Evolutionary conservation across 2,329 filamentous ascomycete genomes (phyloP).

Genomic region (Fusarium sp.): DNA sequence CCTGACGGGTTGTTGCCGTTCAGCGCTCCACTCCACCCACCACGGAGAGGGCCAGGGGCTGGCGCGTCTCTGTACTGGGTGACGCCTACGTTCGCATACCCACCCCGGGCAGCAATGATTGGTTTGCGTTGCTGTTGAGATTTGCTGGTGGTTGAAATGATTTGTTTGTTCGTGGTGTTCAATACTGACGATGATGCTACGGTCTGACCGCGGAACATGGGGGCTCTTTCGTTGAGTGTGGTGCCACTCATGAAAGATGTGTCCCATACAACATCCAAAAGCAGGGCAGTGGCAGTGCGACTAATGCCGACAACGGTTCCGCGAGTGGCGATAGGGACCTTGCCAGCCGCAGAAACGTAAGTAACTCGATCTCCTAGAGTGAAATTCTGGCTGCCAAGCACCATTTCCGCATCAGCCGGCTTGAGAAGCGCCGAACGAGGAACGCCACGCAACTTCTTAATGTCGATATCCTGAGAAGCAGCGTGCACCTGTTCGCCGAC

Average conservation of each 20-base stretch:
- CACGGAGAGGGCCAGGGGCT: constrained; percentile 66
- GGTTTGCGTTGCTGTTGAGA: constrained; percentile 66
- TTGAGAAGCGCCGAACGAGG: constrained; percentile 90
- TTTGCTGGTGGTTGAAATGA: constrained; percentile 73
- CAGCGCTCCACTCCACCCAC: constrained; percentile 69
- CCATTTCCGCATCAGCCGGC: constrained; percentile 94
- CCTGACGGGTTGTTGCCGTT: constrained; percentile 60
- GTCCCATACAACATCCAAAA: constrained; percentile 95
- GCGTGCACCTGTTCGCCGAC: constrained; percentile 75
- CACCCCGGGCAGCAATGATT: constrained; percentile 62
- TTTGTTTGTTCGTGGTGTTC: constrained; percentile 85
- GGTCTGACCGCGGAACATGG: constrained; percentile 93
- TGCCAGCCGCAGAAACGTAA: constrained; percentile 91
- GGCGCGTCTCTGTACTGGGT: constrained; percentile 72
- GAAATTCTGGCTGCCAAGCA: constrained; percentile 87
- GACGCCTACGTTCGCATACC: constrained; percentile 67
- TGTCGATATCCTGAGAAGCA: constrained; percentile 64
- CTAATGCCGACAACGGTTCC: constrained; percentile 97
- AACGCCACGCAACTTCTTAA: constrained; percentile 81
- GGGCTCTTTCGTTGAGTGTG: constrained; percentile 88
- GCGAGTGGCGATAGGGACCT: constrained; percentile 90
- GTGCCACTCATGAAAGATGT: constrained; percentile 97
- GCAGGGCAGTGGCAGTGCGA: constrained; percentile 81
- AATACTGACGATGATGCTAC: constrained; percentile 89
- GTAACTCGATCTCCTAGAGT: constrained; percentile 89